These are phyloP conservation scores for Hypericum perforatum DNA, from an alignment of 345 rosid genomes.

Conservation along the genomic window DNA sequence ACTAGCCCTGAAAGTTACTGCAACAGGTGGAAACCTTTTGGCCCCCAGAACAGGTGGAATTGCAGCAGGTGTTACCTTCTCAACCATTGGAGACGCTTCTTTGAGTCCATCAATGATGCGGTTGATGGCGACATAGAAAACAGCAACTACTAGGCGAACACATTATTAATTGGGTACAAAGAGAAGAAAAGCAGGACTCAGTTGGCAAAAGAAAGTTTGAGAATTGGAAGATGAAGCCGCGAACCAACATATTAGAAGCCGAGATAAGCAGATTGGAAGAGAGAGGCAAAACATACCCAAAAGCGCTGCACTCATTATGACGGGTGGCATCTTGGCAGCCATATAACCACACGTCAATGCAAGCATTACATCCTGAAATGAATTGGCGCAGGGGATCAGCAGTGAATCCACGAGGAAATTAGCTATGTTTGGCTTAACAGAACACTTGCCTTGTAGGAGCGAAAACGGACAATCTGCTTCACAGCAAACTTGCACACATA, in stretches of 20 bases:
- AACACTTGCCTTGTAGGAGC: no score
- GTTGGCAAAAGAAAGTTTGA: no score
- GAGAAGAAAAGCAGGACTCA: neutral
- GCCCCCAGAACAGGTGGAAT: slow-evolving; percentile 28
- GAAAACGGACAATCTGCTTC: no score
- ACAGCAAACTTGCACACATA: neutral
- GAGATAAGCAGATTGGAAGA: neutral
- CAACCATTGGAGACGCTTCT: slow-evolving; percentile 66
- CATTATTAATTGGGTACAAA: neutral
- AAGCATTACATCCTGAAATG: slow-evolving; percentile 61
- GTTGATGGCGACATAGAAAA: slow-evolving; percentile 63
- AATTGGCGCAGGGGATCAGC: slow-evolving; percentile 10
- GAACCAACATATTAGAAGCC: no score
- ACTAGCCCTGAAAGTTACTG: slow-evolving; percentile 79
- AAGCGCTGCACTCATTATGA: slow-evolving; percentile 81
- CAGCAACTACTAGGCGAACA: slow-evolving; percentile 31
- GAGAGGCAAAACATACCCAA: slow-evolving; percentile 49
- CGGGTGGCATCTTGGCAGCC: slow-evolving; percentile 91
- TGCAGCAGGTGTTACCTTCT: slow-evolving; percentile 40
- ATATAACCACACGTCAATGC: slow-evolving; percentile 87
- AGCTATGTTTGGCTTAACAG: no score
- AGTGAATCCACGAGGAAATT: neutral
- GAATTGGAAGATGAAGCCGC: no score
- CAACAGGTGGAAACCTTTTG: slow-evolving; percentile 57
- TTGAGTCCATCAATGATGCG: slow-evolving; percentile 75